These are phyloP conservation scores for Rhododendron molle DNA, from an alignment of 148 eudicot species.

Conservation along the genomic window DNA sequence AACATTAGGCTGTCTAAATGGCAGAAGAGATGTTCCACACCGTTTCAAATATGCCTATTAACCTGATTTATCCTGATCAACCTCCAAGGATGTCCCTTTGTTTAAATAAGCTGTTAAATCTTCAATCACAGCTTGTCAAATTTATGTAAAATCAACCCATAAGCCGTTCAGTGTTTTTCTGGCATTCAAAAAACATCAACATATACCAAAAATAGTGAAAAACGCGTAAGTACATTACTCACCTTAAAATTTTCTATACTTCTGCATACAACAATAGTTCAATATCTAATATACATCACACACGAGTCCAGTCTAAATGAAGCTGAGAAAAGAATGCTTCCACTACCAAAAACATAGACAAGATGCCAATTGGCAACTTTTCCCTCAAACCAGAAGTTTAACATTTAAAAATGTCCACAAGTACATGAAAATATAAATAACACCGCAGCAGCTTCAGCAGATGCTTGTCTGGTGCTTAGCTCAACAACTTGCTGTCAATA, in stretches of 20 bases:
- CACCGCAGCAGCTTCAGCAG: background rate
- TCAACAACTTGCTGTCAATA: constrained; percentile 12
- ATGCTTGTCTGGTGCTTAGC: constrained; percentile 8
- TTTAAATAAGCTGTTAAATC: background rate
- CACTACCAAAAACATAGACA: constrained; percentile 35
- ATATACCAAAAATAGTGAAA: background rate
- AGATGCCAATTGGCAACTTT: constrained; percentile 35
- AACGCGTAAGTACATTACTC: constrained; percentile 8
- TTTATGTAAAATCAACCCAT: background rate
- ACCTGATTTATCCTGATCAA: background rate
- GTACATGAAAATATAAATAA: constrained; percentile 19
- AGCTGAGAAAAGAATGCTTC: constrained; percentile 14
- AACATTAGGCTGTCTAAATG: background rate
- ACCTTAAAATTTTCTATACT: background rate
- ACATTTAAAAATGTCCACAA: constrained; percentile 3
- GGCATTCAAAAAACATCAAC: background rate
- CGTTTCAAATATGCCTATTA: background rate
- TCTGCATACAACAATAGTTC: constrained; percentile 4
- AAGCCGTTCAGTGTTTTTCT: background rate
- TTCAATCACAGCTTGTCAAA: background rate
- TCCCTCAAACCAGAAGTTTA: constrained; percentile 22
- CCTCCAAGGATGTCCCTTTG: background rate
- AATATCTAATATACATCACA: constrained; percentile 18
- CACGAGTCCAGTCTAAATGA: background rate
- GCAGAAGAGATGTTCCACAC: background rate